Evolutionary conservation across 257 asterid species (phyloP).

Genomic region (Jaltomata sinuosa): DNA sequence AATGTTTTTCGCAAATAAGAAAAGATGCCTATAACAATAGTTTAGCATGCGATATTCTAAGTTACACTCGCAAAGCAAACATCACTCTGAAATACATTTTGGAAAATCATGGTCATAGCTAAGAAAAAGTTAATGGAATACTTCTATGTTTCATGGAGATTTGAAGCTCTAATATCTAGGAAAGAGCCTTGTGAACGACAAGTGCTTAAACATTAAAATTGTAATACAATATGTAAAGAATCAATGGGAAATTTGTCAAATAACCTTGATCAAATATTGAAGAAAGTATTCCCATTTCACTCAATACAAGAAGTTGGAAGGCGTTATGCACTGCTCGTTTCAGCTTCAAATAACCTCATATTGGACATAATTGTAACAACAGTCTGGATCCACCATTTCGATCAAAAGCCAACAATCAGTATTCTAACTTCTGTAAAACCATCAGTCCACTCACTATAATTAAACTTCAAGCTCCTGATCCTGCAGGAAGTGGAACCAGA

Average conservation of each 20-base stretch:
- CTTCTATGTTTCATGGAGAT: neutral
- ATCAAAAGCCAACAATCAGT: conserved; percentile 75
- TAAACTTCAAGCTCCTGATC: neutral
- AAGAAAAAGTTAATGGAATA: neutral
- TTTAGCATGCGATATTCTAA: neutral
- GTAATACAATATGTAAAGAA: neutral
- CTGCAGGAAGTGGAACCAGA: neutral
- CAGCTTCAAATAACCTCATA: conserved; percentile 76
- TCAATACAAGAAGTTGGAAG: conserved; percentile 79
- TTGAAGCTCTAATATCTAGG: neutral
- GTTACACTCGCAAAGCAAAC: neutral
- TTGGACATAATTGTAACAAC: conserved; percentile 81
- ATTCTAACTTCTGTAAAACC: conserved; percentile 21
- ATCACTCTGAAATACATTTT: neutral
- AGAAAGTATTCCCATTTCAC: conserved; percentile 78
- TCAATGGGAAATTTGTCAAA: neutral
- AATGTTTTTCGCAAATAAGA: neutral
- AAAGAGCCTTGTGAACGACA: neutral
- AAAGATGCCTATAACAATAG: neutral
- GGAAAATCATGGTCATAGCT: neutral
- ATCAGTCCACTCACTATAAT: neutral
- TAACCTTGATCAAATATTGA: conserved; percentile 66
- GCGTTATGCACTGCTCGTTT: conserved; percentile 78
- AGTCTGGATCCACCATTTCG: conserved; percentile 88
- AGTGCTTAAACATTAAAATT: neutral